Base-by-base conservation (phyloP, 768 basidiomycete species). In the Flagelloscypha sp. region DNA sequence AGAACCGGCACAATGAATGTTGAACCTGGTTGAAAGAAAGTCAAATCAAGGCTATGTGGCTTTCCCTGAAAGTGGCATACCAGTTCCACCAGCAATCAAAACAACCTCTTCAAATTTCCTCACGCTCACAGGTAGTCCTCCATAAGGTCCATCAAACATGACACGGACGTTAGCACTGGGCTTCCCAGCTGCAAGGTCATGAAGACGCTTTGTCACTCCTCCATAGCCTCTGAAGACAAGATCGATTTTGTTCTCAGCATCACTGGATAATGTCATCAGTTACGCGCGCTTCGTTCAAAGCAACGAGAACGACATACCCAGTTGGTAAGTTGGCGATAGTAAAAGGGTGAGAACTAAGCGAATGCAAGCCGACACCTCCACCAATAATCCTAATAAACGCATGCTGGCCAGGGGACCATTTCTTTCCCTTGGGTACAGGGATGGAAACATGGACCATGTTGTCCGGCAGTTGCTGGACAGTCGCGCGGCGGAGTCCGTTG, bases 311-410 rank as follows among this genome's bases (percentile, higher is more conserved):
- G n/a, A n/a, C n/a, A n/a, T n/a, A n/a, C n/a, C n/a, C n/a, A n/a
- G n/a, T n/a, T n/a, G n/a, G n/a, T n/a, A n/a, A n/a, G n/a, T n/a
- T n/a, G 9, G 50, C 45, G 34, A 56, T 48, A 9, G 58, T 59
- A 45, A 59, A 58, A 5, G 61, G 61, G 40, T 60, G 61, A 19
- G 57, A 52, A 21, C 53, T 51, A 34, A 55, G 40, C 2, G 55
- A 40, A 25, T 52, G 46, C 3, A 48, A 39, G 7, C 44, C 46
- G 9, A 45, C 35, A n/a, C 44, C 41, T n/a, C n/a, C n/a, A n/a
- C n/a, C 35, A 21, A 49, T 30, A 39, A 56, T 52, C 13, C 53
- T 49, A 18, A 56, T 29, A 25, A 55, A 55, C 41, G 50, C 50
- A 36, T 55, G 55, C 37, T 63, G 56, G 21, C 58, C 59, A 1